Conservation (phyloP, 345 rosid genomes). For the Pseudoturritis turrita region DNA sequence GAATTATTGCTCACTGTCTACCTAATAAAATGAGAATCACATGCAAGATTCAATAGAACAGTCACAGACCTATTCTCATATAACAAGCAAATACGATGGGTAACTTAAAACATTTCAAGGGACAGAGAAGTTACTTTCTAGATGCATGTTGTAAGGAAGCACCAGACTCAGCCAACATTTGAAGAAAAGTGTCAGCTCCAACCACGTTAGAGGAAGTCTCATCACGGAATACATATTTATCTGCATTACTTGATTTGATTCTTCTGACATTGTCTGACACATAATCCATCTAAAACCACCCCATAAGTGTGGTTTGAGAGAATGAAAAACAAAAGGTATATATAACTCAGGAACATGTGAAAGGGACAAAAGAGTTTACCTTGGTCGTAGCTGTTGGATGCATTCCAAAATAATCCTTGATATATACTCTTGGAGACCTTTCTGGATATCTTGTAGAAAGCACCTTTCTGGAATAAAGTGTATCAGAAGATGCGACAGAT, state of each 20-base stretch:
- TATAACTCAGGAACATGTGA: not conserved
- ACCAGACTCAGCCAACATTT: slow-evolving; percentile 63
- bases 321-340: slow-evolving; percentile 10
- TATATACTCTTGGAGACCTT: slow-evolving; percentile 46
- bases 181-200: slow-evolving; percentile 53
- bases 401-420: slow-evolving; percentile 66
- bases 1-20: not conserved
- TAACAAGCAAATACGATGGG: not conserved
- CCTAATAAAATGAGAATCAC: not conserved
- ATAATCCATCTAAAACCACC: slow-evolving; percentile 40
- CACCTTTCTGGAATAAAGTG: slow-evolving; percentile 37
- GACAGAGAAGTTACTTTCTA: slow-evolving; percentile 48
- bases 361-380: slow-evolving; percentile 38
- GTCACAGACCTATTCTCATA: not conserved
- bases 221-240: slow-evolving; percentile 49
- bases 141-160: slow-evolving; percentile 59
- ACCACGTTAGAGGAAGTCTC: slow-evolving; percentile 46
- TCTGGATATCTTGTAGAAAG: slow-evolving; percentile 62
- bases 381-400: slow-evolving; percentile 41
- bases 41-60: not conserved
- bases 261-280: slow-evolving; percentile 35
- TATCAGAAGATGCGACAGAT: slow-evolving; percentile 43
- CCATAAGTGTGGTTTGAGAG: slow-evolving; percentile 12
- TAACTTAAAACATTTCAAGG: slow-evolving; percentile 12
- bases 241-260: slow-evolving; percentile 55